Evolutionary conservation across 2,329 filamentous ascomycete species (phyloP).

Genomic region (Fusarium devonianum): DNA sequence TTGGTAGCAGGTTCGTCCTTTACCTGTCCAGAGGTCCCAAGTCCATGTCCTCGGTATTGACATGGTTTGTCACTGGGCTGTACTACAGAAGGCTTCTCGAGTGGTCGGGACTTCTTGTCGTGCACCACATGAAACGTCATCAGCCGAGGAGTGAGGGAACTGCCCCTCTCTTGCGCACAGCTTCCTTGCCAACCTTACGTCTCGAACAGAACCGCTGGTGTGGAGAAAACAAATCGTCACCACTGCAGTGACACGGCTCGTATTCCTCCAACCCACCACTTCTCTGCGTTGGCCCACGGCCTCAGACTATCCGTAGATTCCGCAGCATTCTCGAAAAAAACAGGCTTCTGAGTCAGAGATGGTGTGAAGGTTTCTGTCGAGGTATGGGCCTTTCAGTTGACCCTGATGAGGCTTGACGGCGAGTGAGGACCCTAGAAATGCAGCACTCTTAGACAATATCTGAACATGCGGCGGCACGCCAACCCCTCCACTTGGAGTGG

Average conservation of each 20-base stretch:
- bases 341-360: conserved; percentile 27
- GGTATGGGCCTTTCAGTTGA: conserved; percentile 23
- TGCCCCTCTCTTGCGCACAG: conserved; percentile 4
- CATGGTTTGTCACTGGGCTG: conserved; percentile 29
- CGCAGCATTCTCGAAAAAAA: conserved; percentile 26
- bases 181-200: conserved; percentile 11
- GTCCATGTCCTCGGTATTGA: conserved; percentile 44
- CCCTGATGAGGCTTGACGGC: conserved; percentile 26
- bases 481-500: conserved; percentile 41
- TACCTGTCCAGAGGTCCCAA: conserved; percentile 33
- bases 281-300: conserved; percentile 8
- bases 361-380: conserved; percentile 31
- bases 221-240: conserved; percentile 21
- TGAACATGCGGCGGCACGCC: conserved; percentile 36
- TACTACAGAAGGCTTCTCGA: conserved; percentile 18
- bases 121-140: conserved; percentile 25
- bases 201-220: conserved; percentile 16
- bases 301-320: conserved; percentile 20
- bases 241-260: conserved; percentile 21
- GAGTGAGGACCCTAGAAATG: conserved; percentile 32
- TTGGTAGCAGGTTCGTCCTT: conserved; percentile 23
- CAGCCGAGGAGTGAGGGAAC: conserved; percentile 11
- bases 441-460: conserved; percentile 36
- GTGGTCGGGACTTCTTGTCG: conserved; percentile 17
- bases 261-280: conserved; percentile 13